These are phyloP conservation scores for Talaromyces marneffei DNA, from an alignment of 2,329 filamentous ascomycete genomes.

Conservation along the genomic window DNA sequence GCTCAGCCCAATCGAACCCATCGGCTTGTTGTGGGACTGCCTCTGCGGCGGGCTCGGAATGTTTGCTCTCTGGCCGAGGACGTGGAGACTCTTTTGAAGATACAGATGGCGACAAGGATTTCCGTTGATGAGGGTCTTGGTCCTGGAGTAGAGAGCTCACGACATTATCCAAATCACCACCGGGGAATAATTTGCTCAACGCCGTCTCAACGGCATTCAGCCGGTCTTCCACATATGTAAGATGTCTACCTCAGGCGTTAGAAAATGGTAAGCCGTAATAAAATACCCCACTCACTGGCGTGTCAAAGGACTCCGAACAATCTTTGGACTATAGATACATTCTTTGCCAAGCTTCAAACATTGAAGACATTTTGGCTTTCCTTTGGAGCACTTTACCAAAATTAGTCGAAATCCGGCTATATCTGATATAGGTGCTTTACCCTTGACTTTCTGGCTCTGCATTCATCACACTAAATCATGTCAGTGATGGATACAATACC, in stretches of 20 bases:
- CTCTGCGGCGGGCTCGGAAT: constrained; percentile 40
- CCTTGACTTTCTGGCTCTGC: constrained; percentile 36
- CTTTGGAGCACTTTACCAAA: constrained; percentile 35
- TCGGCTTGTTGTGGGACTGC: constrained; percentile 38
- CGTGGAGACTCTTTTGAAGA: constrained; percentile 37
- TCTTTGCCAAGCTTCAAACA: constrained; percentile 37
- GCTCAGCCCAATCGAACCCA: constrained; percentile 49
- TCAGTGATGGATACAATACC: not conserved
- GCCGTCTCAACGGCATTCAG: constrained; percentile 36
- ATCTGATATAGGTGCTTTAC: constrained; percentile 18
- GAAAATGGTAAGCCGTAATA: not conserved
- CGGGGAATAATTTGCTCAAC: constrained; percentile 33
- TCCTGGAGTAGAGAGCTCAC: constrained; percentile 35
- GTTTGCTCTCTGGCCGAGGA: constrained; percentile 29
- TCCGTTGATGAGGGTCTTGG: constrained; percentile 27
- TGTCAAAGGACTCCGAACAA: constrained; percentile 38
- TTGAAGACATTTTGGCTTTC: constrained; percentile 34
- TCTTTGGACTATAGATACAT: constrained; percentile 40
- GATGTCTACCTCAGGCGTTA: constrained; percentile 23
- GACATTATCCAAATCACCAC: constrained; percentile 35
- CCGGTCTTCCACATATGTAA: constrained; percentile 38
- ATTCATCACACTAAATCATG: constrained; percentile 34
- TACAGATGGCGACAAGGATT: constrained; percentile 29
- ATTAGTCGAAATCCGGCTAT: not conserved
- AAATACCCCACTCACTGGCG: constrained; percentile 30